Conservation (phyloP, 495 filamentous ascomycete species). For the Penicillium salamii region DNA sequence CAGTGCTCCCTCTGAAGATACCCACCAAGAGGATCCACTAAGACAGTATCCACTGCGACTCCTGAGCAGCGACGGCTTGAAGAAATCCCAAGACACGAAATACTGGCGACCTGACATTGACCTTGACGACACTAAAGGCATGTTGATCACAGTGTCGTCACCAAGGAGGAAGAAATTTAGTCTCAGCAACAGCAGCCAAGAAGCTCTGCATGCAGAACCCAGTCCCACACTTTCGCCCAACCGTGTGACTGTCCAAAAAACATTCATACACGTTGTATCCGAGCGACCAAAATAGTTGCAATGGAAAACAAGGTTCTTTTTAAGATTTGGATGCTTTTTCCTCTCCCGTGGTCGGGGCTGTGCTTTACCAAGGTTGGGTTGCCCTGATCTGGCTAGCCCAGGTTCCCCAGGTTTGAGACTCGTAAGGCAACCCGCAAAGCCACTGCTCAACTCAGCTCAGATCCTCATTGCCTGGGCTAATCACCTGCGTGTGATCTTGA, state of each 20-base stretch:
- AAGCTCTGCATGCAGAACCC: slow-evolving; percentile 10
- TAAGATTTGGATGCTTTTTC: background rate
- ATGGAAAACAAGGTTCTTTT: background rate
- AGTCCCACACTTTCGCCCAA: background rate
- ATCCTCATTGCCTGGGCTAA: background rate
- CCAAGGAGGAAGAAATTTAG: background rate
- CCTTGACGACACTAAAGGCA: slow-evolving; percentile 1
- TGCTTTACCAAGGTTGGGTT: background rate
- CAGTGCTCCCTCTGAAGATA: background rate
- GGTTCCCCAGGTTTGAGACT: background rate
- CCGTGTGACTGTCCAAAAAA: slow-evolving; percentile 7
- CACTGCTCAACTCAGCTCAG: background rate
- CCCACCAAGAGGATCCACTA: background rate
- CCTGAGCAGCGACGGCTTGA: background rate
- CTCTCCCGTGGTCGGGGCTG: background rate
- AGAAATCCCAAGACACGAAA: background rate
- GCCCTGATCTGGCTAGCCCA: background rate
- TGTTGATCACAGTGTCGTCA: slow-evolving; percentile 4
- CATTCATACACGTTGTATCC: slow-evolving; percentile 3
- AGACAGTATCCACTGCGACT: slow-evolving; percentile 4
- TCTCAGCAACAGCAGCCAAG: slow-evolving; percentile 9
- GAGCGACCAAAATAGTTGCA: background rate
- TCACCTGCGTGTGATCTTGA: background rate
- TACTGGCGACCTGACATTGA: slow-evolving; percentile 15
- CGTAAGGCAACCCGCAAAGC: background rate